phyloP scores from a whole-genome alignment of 768 basidiomycete species.

The Dacryopinax spathularia region DNA sequence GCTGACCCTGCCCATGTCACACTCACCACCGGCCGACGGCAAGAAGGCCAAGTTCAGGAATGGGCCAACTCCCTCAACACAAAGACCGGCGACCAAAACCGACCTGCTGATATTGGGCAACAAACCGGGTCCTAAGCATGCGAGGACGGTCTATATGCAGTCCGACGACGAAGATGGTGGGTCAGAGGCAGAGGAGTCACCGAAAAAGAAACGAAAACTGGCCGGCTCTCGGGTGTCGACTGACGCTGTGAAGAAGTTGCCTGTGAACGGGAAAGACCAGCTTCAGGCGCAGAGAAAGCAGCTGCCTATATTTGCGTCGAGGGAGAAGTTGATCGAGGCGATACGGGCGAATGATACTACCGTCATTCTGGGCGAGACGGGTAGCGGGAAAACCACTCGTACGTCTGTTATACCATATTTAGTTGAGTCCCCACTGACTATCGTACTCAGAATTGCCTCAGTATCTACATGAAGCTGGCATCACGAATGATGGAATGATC shows the following conservation, averaged over 20 bases:
- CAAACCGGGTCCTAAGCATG: too few relatives aligned
- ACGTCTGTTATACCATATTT: conserved; percentile 26
- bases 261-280: background rate
- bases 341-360: conserved; percentile 68
- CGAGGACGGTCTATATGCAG: conserved; percentile 2
- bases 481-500: conserved; percentile 56
- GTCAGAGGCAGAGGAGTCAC: conserved; percentile 8
- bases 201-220: conserved; percentile 21
- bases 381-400: conserved; percentile 98
- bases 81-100: background rate
- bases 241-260: background rate
- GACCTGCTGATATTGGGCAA: background rate
- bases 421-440: background rate
- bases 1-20: too few relatives aligned
- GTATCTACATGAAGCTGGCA: conserved; percentile 73
- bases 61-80: background rate
- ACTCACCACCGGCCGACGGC: too few relatives aligned
- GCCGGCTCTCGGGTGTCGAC: background rate
- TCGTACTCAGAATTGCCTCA: conserved; percentile 73
- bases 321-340: conserved; percentile 57
- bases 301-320: conserved; percentile 70
- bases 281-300: conserved; percentile 21
- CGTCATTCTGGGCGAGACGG: conserved; percentile 89
- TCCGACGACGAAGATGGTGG: conserved; percentile 22
- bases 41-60: too few relatives aligned